These are phyloP conservation scores for Candida nonsorbophila DNA, from an alignment of 805 yeast species.

Conservation along the genomic window DNA sequence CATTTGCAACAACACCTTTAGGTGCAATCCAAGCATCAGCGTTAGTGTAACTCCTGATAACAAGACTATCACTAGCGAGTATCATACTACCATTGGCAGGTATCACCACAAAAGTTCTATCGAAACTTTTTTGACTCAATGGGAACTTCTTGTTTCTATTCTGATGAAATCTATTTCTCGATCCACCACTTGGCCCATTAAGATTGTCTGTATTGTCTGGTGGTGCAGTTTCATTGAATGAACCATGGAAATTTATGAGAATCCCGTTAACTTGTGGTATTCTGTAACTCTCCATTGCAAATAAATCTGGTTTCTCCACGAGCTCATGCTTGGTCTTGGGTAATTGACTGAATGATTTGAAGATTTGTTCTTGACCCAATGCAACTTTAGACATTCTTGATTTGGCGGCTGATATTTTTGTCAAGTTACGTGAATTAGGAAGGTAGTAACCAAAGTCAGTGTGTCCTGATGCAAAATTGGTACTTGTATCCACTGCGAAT, in stretches of 20 bases:
- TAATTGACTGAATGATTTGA: conserved; percentile 52
- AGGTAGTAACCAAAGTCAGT: conserved; percentile 60
- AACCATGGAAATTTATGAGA: conserved; percentile 78
- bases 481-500: conserved; percentile 16
- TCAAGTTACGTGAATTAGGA: conserved; percentile 70
- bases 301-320: conserved; percentile 54
- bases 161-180: conserved; percentile 13
- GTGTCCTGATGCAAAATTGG: conserved; percentile 6
- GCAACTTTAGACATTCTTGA: conserved; percentile 56
- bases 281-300: conserved; percentile 75
- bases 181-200: conserved; percentile 8
- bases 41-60: conserved; percentile 57
- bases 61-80: conserved; percentile 82
- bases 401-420: conserved; percentile 52
- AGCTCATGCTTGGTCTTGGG: conserved; percentile 80
- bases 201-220: conserved; percentile 37
- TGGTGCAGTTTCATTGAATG: conserved; percentile 60
- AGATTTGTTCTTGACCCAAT: conserved; percentile 65
- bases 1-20: conserved; percentile 5
- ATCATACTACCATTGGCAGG: conserved; percentile 65
- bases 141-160: conserved; percentile 27
- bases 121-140: conserved; percentile 70
- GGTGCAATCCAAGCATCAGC: conserved; percentile 48
- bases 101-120: conserved; percentile 75
- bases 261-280: conserved; percentile 71